Base-by-base conservation (phyloP, 352 stramenopile genomes). In the Globisporangium orthogonon region DNA sequence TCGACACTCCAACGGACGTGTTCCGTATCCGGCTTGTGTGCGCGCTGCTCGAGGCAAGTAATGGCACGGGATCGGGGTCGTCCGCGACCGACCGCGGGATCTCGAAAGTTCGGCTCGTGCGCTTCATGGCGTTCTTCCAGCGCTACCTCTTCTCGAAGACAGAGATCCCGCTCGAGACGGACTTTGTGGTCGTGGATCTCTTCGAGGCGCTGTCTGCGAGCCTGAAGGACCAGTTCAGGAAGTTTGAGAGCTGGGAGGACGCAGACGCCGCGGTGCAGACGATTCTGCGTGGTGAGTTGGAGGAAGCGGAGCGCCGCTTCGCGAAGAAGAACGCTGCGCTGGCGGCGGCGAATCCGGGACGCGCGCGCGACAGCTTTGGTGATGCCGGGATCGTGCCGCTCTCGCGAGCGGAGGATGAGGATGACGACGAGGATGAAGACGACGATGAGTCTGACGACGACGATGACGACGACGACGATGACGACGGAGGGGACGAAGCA, bases 81-180 rank as follows among this genome's bases (percentile, higher is more conserved):
- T 52, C n/a, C 58, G 43, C n/a, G 37, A 72, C 92, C 49, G 89
- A 98, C 1, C 85, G 88, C 39, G 77, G 78, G 39, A 90, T 96
- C 48, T 95, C 92, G 9, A 70, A 86, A 47, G 66, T 70, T 2
- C 90, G 94, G 40, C 70, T 99, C 3, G 79, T 86, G 28, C 85
- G 81, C 14, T 97, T 97, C 58, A 81, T 98, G 57, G 64, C 85
- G 7, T 96, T 97, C 61, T 97, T 98, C 62, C 94, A 98, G 66
- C 86, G 94, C 30, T 99, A 99, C 74, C 81, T 98, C 17, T 97
- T 98, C 48, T 95, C 92, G 30, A 98, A 98, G 72, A 80, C 74
- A 4, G 86, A 95, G 40, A 81, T 99, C 14, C 96, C 96, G 1
- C 83, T 97, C 46, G 96, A 98, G 54, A 97, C 97, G 33, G 84